Evolutionary conservation across 2,329 filamentous ascomycete species (phyloP), one percentile per base, ranked within the genome.

Genomic region (Coniochaeta prunicola): DNA sequence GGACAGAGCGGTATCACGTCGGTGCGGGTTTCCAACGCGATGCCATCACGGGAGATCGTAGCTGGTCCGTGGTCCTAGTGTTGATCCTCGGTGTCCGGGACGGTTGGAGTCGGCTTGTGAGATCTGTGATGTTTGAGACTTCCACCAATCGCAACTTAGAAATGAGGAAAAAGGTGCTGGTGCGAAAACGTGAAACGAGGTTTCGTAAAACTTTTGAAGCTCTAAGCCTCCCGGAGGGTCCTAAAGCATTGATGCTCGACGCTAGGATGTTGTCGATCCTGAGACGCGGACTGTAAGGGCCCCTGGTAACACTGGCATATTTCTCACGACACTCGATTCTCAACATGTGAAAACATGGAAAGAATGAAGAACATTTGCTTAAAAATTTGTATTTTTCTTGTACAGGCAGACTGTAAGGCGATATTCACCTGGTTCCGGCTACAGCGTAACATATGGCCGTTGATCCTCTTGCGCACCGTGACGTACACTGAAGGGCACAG

Each of bases 221-320:
- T 26, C 45, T 50, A 50, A 50, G 45, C 45, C 45, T 28, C 45
- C 21, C 15, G n/a, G 4, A 24, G 26, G 15, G 21, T n/a, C 12
- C 30, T 24, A 1, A 28, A 53, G 57, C 57, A 58, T 58, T 53
- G 26, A 33, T 21, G 57, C 42, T 24, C 33, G 40, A 26, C 38
- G 26, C 42, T 21, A 21, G 57, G 57, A 58, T 58, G 42, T 33
- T 17, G 57, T 58, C 40, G 57, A 58, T 58, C 57, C 33, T 58
- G 40, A 58, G 34, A 58, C 57, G 36, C 38, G 19, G 12, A 9
- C 40, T 45, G 40, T 45, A n/a, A n/a, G 40, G 40, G 40, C n/a
- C 40, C 40, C 40, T 45, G 21, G 40, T 19, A 24, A 19, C 40
- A 10, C 40, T 45, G 10, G 10, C 15, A n/a, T 38, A 3, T n/a